Conservation (phyloP, 148 eudicot species). For the Chenopodium album region DNA sequence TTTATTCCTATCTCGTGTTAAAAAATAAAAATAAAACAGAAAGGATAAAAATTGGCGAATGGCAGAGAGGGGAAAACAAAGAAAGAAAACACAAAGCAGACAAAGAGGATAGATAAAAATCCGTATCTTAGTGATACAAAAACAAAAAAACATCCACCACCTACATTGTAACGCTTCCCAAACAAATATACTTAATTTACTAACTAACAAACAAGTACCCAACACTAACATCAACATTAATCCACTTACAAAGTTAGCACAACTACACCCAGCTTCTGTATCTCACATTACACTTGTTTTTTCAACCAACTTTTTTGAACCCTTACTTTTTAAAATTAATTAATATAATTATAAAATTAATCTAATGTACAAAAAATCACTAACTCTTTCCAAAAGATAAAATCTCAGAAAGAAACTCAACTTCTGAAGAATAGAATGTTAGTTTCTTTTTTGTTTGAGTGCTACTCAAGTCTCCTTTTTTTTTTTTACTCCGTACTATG, state of each 20-base stretch:
- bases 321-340: background rate
- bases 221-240: too few relatives aligned
- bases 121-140: background rate
- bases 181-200: background rate
- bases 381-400: conserved; percentile 14
- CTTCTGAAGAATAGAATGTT: conserved; percentile 11
- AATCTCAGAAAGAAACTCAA: background rate
- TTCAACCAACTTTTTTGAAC: conserved; percentile 19
- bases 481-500: too few relatives aligned
- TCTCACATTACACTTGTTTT: conserved; percentile 18
- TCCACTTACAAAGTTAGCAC: conserved; percentile 27
- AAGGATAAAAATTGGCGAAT: background rate
- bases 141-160: conserved; percentile 6
- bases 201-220: background rate
- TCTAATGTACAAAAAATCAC: background rate
- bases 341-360: background rate
- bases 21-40: background rate
- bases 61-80: background rate
- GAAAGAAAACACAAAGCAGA: background rate
- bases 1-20: too few relatives aligned
- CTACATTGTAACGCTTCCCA: conserved; percentile 20
- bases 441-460: conserved; percentile 18
- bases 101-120: background rate
- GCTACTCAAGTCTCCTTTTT: conserved; percentile 24
- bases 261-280: conserved; percentile 7